Percentiles rank a stretch among this genome's conserved stretches.
Conservation (phyloP, 768 basidiomycete genomes). For the Collybiopsis confluens region DNA sequence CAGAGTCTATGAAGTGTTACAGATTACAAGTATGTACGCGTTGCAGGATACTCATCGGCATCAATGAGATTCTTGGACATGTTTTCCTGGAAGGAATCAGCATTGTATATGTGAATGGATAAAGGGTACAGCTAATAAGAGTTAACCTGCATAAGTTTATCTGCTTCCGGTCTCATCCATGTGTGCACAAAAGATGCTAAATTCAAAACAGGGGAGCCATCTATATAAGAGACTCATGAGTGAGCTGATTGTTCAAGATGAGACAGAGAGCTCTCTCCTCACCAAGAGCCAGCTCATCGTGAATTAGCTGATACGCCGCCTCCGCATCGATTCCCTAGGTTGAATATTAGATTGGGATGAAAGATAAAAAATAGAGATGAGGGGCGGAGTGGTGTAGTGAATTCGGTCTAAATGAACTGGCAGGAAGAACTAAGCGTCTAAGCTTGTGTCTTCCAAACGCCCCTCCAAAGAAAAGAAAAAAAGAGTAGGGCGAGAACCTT, state of each 20-base stretch:
- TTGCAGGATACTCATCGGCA: conserved; percentile 64
- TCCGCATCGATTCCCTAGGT: conserved; percentile 52
- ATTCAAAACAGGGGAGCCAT: conserved; percentile 60
- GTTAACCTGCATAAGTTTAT: conserved; percentile 5
- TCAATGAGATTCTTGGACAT: conserved; percentile 63
- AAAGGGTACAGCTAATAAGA: not conserved
- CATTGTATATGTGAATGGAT: conserved; percentile 17
- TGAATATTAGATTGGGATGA: not conserved
- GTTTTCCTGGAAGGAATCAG: conserved; percentile 57
- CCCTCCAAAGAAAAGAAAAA: not conserved
- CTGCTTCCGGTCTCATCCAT: conserved; percentile 46
- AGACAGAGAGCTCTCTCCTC: no score
- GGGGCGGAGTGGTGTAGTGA: no score
- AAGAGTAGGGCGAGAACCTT: conserved; percentile 13
- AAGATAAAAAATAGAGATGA: no score
- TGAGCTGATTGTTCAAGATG: conserved; percentile 17
- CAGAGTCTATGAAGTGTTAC: not conserved
- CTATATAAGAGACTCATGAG: conserved; percentile 25
- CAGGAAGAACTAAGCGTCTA: no score
- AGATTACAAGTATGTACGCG: conserved; percentile 35
- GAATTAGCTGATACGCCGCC: conserved; percentile 50
- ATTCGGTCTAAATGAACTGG: no score
- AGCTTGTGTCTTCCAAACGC: no score
- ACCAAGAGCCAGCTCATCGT: conserved; percentile 68
- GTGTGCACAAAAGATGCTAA: conserved; percentile 61